These are phyloP conservation scores for Calycina herbarum DNA, from an alignment of 2,329 filamentous ascomycete species.

Conservation along the genomic window DNA sequence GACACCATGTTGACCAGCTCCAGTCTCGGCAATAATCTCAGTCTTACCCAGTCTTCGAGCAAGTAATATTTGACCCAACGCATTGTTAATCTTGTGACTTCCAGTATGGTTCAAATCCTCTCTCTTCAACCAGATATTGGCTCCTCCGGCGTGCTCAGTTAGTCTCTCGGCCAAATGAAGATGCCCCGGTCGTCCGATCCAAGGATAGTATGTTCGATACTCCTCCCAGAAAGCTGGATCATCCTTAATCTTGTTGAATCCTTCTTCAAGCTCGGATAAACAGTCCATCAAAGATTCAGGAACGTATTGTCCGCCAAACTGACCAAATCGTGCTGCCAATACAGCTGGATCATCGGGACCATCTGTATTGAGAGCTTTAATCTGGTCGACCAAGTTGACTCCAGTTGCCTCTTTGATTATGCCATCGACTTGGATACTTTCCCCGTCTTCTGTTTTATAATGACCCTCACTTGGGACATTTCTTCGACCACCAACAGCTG, in stretches of 20 bases:
- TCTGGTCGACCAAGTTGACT: constrained; percentile 51
- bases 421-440: constrained; percentile 65
- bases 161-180: constrained; percentile 86
- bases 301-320: constrained; percentile 96
- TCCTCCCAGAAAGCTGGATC: constrained; percentile 97
- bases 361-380: constrained; percentile 65
- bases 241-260: constrained; percentile 83
- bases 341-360: constrained; percentile 48
- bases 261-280: constrained; percentile 82
- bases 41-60: constrained; percentile 88
- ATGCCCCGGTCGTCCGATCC: constrained; percentile 93
- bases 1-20: constrained; percentile 95
- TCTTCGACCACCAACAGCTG: constrained; percentile 63
- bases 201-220: constrained; percentile 92
- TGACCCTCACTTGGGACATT: constrained; percentile 37
- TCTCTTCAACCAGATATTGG: constrained; percentile 96
- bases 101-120: constrained; percentile 98
- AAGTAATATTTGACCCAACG: constrained; percentile 86
- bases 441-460: constrained; percentile 59
- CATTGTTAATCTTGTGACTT: constrained; percentile 99
- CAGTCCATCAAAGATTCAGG: constrained; percentile 98
- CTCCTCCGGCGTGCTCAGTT: constrained; percentile 85
- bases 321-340: constrained; percentile 84
- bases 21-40: constrained; percentile 96
- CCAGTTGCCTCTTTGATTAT: constrained; percentile 52